These are phyloP conservation scores for Tephrocybe rancida DNA, from an alignment of 768 basidiomycete genomes.

Conservation along the genomic window DNA sequence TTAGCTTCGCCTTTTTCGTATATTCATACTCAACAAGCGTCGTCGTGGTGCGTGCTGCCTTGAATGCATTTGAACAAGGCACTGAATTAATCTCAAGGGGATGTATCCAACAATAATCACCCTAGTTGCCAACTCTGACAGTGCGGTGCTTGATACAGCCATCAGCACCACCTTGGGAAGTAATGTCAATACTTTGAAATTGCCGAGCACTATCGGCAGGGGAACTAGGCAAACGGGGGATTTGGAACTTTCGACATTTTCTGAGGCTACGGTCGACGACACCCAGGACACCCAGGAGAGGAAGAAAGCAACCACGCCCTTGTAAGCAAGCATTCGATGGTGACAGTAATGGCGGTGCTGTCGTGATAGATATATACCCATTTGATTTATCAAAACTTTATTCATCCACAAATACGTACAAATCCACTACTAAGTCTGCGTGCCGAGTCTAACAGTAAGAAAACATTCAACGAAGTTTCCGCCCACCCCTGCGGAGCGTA, in stretches of 20 bases:
- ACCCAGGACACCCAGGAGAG: background rate
- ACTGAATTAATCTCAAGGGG: background rate
- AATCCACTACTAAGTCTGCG: no score
- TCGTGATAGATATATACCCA: no score
- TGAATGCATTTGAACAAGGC: background rate
- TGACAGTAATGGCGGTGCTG: no score
- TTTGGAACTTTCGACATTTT: background rate
- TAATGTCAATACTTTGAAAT: background rate
- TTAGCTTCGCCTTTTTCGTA: constrained; percentile 7
- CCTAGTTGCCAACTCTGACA: constrained; percentile 1
- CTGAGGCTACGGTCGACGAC: background rate
- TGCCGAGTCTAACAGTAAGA: no score
- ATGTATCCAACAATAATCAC: constrained; percentile 6
- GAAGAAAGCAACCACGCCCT: background rate
- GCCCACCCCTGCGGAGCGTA: background rate
- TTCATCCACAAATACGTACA: no score
- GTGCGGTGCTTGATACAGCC: background rate
- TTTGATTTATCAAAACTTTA: no score
- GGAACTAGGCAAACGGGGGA: background rate
- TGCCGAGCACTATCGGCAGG: background rate
- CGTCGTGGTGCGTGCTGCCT: constrained; percentile 7
- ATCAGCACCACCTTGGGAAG: background rate
- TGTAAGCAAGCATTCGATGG: no score
- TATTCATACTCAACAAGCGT: constrained; percentile 10
- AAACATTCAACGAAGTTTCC: background rate